Evolutionary conservation across 495 filamentous ascomycete species (phyloP), one percentile per base, ranked within the genome.

Genomic region (Neurospora sp.): DNA sequence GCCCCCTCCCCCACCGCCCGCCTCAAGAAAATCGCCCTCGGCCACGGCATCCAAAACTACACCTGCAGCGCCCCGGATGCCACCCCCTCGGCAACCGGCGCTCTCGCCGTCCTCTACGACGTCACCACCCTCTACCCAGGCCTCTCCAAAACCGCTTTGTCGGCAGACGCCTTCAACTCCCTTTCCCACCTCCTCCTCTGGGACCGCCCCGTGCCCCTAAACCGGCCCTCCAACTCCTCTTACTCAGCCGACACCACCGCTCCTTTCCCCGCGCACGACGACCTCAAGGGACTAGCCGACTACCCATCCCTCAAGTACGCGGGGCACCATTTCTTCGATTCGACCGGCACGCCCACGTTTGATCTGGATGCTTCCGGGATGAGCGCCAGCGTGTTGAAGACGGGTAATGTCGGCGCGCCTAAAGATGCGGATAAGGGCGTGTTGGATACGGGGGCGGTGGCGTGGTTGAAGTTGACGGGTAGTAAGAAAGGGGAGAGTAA

Each of bases 21-120:
- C 14, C 84, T 93, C 71, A 87, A 88, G 79, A 86, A 88, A 78
- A 85, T 93, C 75, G 88, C 86, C 70, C 73, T 93, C 70, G 92
- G 91, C 75, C 89, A 89, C 40, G 92, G 92, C 70, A 89, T 90
- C 74, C 92, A 94, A 76, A 94, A 94, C 84, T 94, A 94, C 83
- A 91, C 88, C 37, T 94, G 92, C 79, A 20, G 74, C 70, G 40
- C 46, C 8, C 27, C 69, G 18, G 69, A 74, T 2, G 72, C 77
- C 20, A 59, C 74, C 16, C 81, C 87, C 5, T 72, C 75, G 2
- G 79, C 87, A 37, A 78, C 81, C 44, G 92, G 92, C 35, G 91
- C 91, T 37, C 81, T 89, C 20, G 92, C 92, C 14, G 88, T 88
- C 4, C 87, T 93, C 42, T 91, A 89, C 80, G 89, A 92, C 70